phyloP scores from a whole-genome alignment of 306 rosid species.

The Prunus fruticosa region DNA sequence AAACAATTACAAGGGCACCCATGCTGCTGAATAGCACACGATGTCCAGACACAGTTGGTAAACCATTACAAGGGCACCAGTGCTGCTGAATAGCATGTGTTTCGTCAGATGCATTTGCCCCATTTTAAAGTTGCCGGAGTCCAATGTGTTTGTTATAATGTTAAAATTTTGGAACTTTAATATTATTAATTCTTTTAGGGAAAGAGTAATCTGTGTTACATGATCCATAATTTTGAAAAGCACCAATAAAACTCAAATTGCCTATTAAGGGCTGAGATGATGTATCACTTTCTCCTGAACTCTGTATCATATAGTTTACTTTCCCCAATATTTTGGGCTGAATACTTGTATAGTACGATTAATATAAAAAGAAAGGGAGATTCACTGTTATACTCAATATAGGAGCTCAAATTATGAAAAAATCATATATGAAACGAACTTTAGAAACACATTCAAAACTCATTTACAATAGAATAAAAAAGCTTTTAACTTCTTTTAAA shows the following conservation, averaged over 20 bases:
- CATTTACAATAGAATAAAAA: no score
- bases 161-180: background rate
- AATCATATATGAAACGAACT: no score
- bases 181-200: background rate
- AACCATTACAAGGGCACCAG: slow-evolving; percentile 64
- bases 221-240: slow-evolving; percentile 45
- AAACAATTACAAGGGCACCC: slow-evolving; percentile 64
- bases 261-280: slow-evolving; percentile 10
- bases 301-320: slow-evolving; percentile 10
- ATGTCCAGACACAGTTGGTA: slow-evolving; percentile 68
- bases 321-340: background rate
- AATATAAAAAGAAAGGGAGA: no score
- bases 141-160: background rate
- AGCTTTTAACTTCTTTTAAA: no score
- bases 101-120: slow-evolving; percentile 7
- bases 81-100: slow-evolving; percentile 36
- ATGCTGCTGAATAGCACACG: slow-evolving; percentile 49
- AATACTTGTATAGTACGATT: background rate
- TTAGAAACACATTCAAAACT: no score
- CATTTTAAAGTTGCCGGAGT: slow-evolving; percentile 2
- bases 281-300: slow-evolving; percentile 12
- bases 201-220: background rate
- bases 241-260: slow-evolving; percentile 22
- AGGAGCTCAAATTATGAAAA: no score
- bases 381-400: no score